phyloP scores from a whole-genome alignment of 2,329 filamentous ascomycete genomes.

The Nemania sp. region DNA sequence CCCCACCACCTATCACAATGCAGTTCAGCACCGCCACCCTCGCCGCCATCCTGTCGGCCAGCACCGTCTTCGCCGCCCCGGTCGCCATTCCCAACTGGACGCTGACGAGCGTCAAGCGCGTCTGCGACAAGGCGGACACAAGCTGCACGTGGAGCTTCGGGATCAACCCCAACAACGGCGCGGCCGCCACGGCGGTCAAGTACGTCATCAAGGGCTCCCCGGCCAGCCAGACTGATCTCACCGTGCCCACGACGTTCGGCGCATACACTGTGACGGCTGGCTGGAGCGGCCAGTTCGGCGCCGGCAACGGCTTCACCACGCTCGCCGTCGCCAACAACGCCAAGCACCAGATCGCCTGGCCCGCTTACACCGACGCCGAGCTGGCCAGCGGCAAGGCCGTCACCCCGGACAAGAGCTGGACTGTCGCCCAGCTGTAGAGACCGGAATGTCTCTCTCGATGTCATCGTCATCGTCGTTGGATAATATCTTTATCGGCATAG shows the following conservation, averaged over 20 bases:
- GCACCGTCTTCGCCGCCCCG: slow-evolving; percentile 37
- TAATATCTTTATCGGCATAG: background rate
- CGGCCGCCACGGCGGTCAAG: slow-evolving; percentile 43
- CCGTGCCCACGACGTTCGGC: slow-evolving; percentile 49
- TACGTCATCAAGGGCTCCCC: slow-evolving; percentile 44
- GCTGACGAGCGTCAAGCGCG: slow-evolving; percentile 45
- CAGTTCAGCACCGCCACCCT: slow-evolving; percentile 39
- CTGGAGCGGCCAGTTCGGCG: slow-evolving; percentile 61
- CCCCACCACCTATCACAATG: slow-evolving; percentile 40
- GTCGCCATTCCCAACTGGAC: slow-evolving; percentile 45
- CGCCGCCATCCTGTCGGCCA: slow-evolving; percentile 36
- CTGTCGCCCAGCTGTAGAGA: slow-evolving; percentile 29
- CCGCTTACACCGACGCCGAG: slow-evolving; percentile 58
- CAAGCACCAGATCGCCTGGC: slow-evolving; percentile 53
- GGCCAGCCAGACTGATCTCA: slow-evolving; percentile 46
- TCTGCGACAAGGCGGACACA: slow-evolving; percentile 46
- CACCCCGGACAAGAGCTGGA: slow-evolving; percentile 48
- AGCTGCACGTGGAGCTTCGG: slow-evolving; percentile 48
- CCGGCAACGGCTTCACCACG: slow-evolving; percentile 58
- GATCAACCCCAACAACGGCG: slow-evolving; percentile 43
- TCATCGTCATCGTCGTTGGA: background rate
- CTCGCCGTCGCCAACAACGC: slow-evolving; percentile 53
- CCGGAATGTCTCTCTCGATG: background rate
- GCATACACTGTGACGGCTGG: slow-evolving; percentile 56
- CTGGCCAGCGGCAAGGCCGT: slow-evolving; percentile 50